Conservation (phyloP, 73 alveolate genomes). For the Durusdinium trenchii region DNA sequence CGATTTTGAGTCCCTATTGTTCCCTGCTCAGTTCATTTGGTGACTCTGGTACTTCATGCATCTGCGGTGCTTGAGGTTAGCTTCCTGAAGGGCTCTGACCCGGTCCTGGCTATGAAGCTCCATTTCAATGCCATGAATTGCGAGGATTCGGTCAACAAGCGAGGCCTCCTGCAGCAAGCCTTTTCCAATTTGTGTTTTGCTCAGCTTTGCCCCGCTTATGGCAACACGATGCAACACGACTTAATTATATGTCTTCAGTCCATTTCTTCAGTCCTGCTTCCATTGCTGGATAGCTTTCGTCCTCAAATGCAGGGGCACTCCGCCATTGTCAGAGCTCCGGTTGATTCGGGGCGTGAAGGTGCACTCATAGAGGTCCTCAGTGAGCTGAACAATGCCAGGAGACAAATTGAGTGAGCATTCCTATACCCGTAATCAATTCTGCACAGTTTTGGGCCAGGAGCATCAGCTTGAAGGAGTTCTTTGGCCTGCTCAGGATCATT, state of each 20-base stretch:
- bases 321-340: neutral
- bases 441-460: neutral
- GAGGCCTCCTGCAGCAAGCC: neutral
- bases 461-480: conserved; percentile 79
- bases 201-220: neutral
- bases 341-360: conserved; percentile 93
- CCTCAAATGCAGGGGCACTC: conserved; percentile 78
- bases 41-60: neutral
- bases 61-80: conserved; percentile 25
- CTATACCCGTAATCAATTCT: neutral
- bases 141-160: no score
- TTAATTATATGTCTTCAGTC: neutral
- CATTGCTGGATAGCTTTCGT: conserved; percentile 65
- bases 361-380: conserved; percentile 86
- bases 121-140: neutral
- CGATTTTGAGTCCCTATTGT: no score
- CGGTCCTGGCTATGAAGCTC: neutral
- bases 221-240: neutral
- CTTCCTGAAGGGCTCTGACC: conserved; percentile 32
- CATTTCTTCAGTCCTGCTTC: conserved; percentile 21
- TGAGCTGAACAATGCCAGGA: neutral
- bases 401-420: neutral
- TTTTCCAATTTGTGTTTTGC: neutral
- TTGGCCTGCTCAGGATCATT: conserved; percentile 89
- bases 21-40: no score